phyloP scores from a whole-genome alignment of 2,329 filamentous ascomycete genomes.

The Calonectria hawksworthii region DNA sequence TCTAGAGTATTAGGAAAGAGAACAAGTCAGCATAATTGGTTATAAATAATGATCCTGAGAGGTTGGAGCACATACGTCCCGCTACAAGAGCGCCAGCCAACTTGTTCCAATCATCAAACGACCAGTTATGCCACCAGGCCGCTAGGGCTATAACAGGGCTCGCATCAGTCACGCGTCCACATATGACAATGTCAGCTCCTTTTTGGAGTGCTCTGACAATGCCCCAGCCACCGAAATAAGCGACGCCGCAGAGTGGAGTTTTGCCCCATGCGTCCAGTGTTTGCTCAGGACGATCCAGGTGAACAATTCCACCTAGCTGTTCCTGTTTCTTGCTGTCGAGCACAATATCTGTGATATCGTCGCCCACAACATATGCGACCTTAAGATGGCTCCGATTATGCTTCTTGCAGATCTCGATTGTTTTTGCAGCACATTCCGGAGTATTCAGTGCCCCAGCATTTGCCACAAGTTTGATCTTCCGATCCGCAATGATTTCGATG shows the following conservation, averaged over 20 bases:
- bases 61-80: conserved; percentile 8
- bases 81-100: conserved; percentile 11
- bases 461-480: conserved; percentile 12
- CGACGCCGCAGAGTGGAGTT: conserved; percentile 13
- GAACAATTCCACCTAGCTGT: conserved; percentile 9
- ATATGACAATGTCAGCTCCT: conserved; percentile 19
- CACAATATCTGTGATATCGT: conserved; percentile 11
- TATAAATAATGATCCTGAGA: neutral
- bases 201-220: conserved; percentile 7
- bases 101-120: conserved; percentile 4
- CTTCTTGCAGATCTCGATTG: conserved; percentile 2
- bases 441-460: conserved; percentile 20
- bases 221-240: conserved; percentile 22
- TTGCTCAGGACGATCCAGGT: conserved; percentile 15
- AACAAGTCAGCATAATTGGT: neutral
- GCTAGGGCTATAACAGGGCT: conserved; percentile 21
- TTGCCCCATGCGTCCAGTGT: neutral
- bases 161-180: conserved; percentile 18
- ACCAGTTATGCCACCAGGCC: conserved; percentile 21
- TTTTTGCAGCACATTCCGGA: conserved; percentile 2
- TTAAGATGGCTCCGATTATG: conserved; percentile 5
- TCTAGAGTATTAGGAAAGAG: neutral
- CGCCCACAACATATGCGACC: conserved; percentile 13
- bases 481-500: conserved; percentile 9
- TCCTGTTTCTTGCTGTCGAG: neutral